Base-by-base conservation (phyloP, 2,329 filamentous ascomycete genomes). In the Trichoderma asperellum region DNA sequence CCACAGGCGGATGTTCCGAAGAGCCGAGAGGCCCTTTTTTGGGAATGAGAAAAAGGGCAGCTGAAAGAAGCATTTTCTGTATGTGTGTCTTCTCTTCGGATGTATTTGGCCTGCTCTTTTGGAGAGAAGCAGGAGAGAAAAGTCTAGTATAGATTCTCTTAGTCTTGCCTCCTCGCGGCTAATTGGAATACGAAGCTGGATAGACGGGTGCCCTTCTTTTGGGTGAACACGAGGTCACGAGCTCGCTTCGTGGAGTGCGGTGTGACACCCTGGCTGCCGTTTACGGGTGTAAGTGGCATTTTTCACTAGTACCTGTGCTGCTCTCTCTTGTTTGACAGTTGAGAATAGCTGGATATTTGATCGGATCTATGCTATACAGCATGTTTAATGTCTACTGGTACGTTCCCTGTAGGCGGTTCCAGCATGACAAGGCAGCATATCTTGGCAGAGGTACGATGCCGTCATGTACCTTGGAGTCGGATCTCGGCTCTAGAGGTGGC, bases 191-290 rank as follows among this genome's bases (percentile, higher is more conserved):
- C 62, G 62, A 65, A 43, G 40, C 40, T 65, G 61, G n/a, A n/a
- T 7, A 43, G 6, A n/a, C 7, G 40, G 61, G 27, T 16, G 16
- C 27, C 29, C 49, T 32, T 35, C 35, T 63, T 53, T 53, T 55
- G 32, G 62, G 37, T 57, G 63, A 58, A 66, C 55, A 66, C 63
- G 63, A 66, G 63, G 63, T 66, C 63, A 66, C 63, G 63, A 34
- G 53, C n/a, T n/a, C 37, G 29, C 40, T 58, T 37, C 14, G 40
- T 64, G 49, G 34, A 32, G 59, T 37, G 32, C 43, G 60, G 37
- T 32, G 40, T 61, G 58, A 10, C 29, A 18, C n/a, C 40, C 18
- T 10, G 58, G 58, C 18, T 8, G 40, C 2, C 10, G 0, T 60
- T 43, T 14, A 7, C 21, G 10, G 52, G 21, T 12, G n/a, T 62